Evolutionary conservation across 768 basidiomycete genomes (phyloP).

Genomic region (Mycena polygramma): DNA sequence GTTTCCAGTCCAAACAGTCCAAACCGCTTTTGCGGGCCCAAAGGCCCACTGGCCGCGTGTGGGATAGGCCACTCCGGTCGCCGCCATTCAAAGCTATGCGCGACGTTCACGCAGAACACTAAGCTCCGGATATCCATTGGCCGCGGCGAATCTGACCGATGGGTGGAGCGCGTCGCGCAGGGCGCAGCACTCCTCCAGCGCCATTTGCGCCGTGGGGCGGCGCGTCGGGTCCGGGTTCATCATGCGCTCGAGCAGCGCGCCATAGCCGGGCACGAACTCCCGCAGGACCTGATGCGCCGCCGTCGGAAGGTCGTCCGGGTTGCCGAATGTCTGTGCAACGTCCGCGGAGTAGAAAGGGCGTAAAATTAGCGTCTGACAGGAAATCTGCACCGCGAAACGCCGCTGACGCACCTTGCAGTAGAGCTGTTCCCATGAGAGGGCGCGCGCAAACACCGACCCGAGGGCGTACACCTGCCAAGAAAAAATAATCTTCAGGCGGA

Average conservation of each 20-base stretch:
- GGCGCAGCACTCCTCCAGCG: slow-evolving; percentile 19
- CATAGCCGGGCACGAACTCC: slow-evolving; percentile 26
- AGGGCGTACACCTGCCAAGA: slow-evolving; percentile 28
- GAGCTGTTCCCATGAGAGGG: slow-evolving; percentile 34
- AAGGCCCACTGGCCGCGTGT: too few species aligned
- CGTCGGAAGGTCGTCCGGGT: slow-evolving; percentile 28
- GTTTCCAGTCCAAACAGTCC: too few species aligned
- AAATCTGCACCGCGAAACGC: neutral
- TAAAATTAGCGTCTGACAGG: neutral
- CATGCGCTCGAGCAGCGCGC: slow-evolving; percentile 29
- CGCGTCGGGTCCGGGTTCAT: slow-evolving; percentile 29
- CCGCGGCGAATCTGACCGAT: slow-evolving; percentile 25
- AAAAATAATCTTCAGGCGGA: neutral
- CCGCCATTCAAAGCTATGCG: neutral
- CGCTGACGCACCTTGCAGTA: slow-evolving; percentile 30
- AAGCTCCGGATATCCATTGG: slow-evolving; percentile 25
- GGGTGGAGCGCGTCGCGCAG: slow-evolving; percentile 16
- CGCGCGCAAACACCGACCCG: slow-evolving; percentile 33
- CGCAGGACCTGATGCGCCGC: slow-evolving; percentile 30
- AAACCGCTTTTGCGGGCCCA: too few species aligned
- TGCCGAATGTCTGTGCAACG: slow-evolving; percentile 33
- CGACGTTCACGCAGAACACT: neutral
- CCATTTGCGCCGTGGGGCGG: slow-evolving; percentile 19
- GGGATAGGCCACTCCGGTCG: too few species aligned
- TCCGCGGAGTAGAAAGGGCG: slow-evolving; percentile 5